Conservation (phyloP, 169 alveolate genomes). For the Plasmodium coatneyi region DNA sequence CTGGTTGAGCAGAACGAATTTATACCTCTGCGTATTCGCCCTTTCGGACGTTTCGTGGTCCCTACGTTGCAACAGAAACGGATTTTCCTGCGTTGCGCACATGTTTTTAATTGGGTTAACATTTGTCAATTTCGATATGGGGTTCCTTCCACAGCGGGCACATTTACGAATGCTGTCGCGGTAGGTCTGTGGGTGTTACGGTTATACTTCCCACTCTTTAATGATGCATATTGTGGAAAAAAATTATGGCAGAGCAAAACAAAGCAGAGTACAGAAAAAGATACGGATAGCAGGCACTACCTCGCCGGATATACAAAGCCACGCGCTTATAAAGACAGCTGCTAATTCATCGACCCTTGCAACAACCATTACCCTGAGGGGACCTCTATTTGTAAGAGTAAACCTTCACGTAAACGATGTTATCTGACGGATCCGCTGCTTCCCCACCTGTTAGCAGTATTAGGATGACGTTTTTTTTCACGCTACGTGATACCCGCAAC, state of each 20-base stretch:
- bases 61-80: neutral
- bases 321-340: neutral
- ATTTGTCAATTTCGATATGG: neutral
- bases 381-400: constrained; percentile 27
- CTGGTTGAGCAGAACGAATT: neutral
- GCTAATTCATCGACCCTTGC: neutral
- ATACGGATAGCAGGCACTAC: neutral
- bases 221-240: neutral
- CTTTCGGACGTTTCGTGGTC: neutral
- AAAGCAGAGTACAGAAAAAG: neutral
- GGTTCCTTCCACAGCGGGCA: neutral
- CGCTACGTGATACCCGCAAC: constrained; percentile 25
- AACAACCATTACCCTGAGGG: neutral
- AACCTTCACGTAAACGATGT: constrained; percentile 21
- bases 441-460: neutral
- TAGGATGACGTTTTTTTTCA: constrained; percentile 58
- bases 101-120: neutral
- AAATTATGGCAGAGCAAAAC: neutral
- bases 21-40: neutral
- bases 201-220: neutral
- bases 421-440: neutral
- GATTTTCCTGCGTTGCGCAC: neutral
- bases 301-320: neutral
- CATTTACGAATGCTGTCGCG: neutral
- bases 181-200: neutral